Evolutionary conservation across 768 basidiomycete genomes (phyloP).

Genomic region (Pisolithus sp.): DNA sequence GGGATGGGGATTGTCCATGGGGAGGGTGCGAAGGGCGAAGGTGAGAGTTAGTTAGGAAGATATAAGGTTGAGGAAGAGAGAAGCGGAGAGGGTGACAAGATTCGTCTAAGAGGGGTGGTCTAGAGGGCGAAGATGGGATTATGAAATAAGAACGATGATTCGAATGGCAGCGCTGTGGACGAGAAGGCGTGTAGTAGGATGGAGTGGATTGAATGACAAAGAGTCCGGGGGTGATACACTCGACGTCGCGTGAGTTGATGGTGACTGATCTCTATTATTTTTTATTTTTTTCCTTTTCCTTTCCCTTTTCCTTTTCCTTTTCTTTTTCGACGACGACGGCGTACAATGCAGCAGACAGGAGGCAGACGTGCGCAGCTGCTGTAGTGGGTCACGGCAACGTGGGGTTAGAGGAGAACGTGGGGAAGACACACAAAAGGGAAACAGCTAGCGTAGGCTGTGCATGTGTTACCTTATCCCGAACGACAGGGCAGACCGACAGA

Average conservation of each 20-base stretch:
- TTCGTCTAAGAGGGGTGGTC: slow-evolving; percentile 10
- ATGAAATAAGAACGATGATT: slow-evolving; percentile 10
- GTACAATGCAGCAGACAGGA: background rate
- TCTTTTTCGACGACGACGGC: too few species aligned
- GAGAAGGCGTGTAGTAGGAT: slow-evolving; percentile 17
- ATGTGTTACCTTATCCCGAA: too few species aligned
- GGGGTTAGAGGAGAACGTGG: slow-evolving; percentile 15
- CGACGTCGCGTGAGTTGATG: too few species aligned
- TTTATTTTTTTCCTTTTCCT: background rate
- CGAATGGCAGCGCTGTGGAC: slow-evolving; percentile 16
- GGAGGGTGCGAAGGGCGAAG: slow-evolving; percentile 3
- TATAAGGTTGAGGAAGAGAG: slow-evolving; percentile 17
- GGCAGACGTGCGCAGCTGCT: background rate
- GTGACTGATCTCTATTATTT: background rate
- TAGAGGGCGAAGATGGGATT: slow-evolving; percentile 15
- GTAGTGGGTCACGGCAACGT: slow-evolving; percentile 10
- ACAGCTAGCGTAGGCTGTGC: background rate
- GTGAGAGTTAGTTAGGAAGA: slow-evolving; percentile 5
- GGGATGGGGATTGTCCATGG: slow-evolving; percentile 19
- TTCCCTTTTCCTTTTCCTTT: background rate
- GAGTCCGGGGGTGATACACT: slow-evolving; percentile 14
- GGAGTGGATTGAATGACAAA: slow-evolving; percentile 16
- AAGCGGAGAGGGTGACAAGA: background rate
- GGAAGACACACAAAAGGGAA: background rate
- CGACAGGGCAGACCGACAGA: too few species aligned